These are phyloP conservation scores for Letharia columbiana DNA, from an alignment of 495 filamentous ascomycete genomes.

Conservation along the genomic window DNA sequence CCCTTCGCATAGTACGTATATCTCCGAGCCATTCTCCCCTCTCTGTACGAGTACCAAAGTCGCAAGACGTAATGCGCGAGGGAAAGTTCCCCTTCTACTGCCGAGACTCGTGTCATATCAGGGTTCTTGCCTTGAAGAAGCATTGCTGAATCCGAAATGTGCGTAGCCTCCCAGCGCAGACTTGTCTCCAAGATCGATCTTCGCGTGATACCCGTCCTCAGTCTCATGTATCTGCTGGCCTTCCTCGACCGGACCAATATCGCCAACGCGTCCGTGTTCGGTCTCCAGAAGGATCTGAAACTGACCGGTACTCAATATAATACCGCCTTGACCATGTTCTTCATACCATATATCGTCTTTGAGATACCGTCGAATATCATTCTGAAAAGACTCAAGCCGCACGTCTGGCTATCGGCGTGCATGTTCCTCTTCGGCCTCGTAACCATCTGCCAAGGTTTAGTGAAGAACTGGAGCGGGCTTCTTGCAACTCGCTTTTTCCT, in stretches of 20 bases:
- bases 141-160: neutral
- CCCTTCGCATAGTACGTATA: constrained; percentile 48
- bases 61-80: neutral
- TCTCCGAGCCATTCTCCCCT: neutral
- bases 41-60: neutral
- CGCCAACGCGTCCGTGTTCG: constrained; percentile 54
- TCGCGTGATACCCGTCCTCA: constrained; percentile 72
- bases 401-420: constrained; percentile 71
- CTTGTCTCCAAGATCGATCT: constrained; percentile 71
- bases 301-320: constrained; percentile 56
- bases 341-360: constrained; percentile 80
- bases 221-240: constrained; percentile 74
- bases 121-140: neutral
- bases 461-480: constrained; percentile 68
- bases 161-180: constrained; percentile 45
- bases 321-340: constrained; percentile 67
- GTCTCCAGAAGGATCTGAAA: constrained; percentile 25
- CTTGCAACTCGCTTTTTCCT: constrained; percentile 80
- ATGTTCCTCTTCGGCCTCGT: constrained; percentile 79
- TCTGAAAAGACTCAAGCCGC: constrained; percentile 71
- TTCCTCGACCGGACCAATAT: constrained; percentile 78
- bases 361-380: constrained; percentile 87
- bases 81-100: neutral
- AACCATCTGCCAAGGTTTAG: constrained; percentile 70
- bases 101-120: neutral